Percentiles rank a stretch among this genome's conserved stretches.
Evolutionary conservation across 2,329 filamentous ascomycete genomes (phyloP).

Genomic region (Lachnellula cervina): DNA sequence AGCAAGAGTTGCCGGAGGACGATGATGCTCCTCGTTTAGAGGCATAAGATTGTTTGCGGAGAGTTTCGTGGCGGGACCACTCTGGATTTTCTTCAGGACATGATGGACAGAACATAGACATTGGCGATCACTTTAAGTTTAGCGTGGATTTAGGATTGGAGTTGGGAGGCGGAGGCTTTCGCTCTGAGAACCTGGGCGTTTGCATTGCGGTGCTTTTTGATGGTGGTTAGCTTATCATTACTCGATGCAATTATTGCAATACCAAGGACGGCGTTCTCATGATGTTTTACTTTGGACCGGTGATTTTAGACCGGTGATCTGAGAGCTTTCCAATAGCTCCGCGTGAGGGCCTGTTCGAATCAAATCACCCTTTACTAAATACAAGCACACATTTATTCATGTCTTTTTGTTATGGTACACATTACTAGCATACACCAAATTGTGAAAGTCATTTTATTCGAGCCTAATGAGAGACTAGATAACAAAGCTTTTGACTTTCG

Average conservation of each 20-base stretch:
- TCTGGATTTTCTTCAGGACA: neutral
- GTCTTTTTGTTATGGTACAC: neutral
- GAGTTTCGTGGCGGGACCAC: neutral
- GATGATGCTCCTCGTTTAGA: neutral
- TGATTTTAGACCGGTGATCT: neutral
- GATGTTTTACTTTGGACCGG: neutral
- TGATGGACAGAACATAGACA: neutral
- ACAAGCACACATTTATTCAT: neutral
- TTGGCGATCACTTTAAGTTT: neutral
- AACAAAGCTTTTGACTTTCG: slow-evolving; percentile 29
- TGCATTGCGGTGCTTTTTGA: neutral
- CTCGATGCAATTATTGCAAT: neutral
- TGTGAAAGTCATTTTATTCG: neutral
- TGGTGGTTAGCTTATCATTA: neutral
- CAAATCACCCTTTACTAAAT: too few relatives aligned
- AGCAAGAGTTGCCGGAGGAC: slow-evolving; percentile 26
- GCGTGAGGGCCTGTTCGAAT: too few relatives aligned
- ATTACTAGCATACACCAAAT: neutral
- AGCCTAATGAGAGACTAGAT: slow-evolving; percentile 32
- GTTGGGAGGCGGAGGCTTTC: neutral
- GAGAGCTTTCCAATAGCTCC: neutral
- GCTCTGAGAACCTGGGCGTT: neutral
- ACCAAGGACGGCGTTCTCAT: neutral
- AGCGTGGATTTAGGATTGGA: neutral
- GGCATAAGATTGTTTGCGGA: neutral